A percentile compares a stretch with the other conserved stretches of the same genome.
These are phyloP conservation scores for Pseudonitzschia multiseries DNA, from an alignment of 108 stramenopile species.

Conservation along the genomic window DNA sequence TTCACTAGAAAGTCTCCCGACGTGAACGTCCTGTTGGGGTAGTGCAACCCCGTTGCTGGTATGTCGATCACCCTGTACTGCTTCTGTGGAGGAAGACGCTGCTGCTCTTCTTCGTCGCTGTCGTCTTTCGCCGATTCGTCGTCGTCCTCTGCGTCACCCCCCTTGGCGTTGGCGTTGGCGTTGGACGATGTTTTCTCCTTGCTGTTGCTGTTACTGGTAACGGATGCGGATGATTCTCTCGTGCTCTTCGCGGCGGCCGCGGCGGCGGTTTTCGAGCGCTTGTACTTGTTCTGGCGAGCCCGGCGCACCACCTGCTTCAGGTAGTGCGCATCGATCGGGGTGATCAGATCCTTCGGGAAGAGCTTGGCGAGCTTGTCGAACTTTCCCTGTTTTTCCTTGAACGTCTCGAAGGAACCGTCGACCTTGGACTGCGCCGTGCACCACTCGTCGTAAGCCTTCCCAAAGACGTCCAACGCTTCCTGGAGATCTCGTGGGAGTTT, in stretches of 20 bases:
- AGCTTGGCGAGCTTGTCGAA: slow-evolving; percentile 62
- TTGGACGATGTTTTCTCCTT: slow-evolving; percentile 13
- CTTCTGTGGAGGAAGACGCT: neutral
- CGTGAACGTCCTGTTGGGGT: slow-evolving; percentile 7
- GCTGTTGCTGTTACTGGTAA: too few relatives aligned
- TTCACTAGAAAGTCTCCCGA: slow-evolving; percentile 16
- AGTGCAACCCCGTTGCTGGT: slow-evolving; percentile 23
- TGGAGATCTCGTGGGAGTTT: slow-evolving; percentile 63
- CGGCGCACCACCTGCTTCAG: slow-evolving; percentile 69
- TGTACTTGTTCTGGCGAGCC: slow-evolving; percentile 64
- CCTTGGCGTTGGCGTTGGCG: slow-evolving; percentile 1
- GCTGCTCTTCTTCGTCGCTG: slow-evolving; percentile 12
- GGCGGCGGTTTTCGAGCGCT: slow-evolving; percentile 42
- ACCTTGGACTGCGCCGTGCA: slow-evolving; percentile 54
- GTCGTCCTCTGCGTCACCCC: neutral
- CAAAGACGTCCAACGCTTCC: slow-evolving; percentile 53
- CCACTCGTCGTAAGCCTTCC: slow-evolving; percentile 72
- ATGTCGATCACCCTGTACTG: slow-evolving; percentile 22
- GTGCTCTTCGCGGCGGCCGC: neutral
- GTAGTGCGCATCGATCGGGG: slow-evolving; percentile 58
- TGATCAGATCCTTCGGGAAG: slow-evolving; percentile 70
- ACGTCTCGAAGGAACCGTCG: slow-evolving; percentile 44
- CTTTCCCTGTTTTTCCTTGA: slow-evolving; percentile 62
- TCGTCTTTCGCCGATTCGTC: slow-evolving; percentile 18
- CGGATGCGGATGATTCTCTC: too few relatives aligned